Evolutionary conservation across 805 yeast genomes (phyloP), one percentile per base, ranked within the genome.

Genomic region (Saitoella complicata): DNA sequence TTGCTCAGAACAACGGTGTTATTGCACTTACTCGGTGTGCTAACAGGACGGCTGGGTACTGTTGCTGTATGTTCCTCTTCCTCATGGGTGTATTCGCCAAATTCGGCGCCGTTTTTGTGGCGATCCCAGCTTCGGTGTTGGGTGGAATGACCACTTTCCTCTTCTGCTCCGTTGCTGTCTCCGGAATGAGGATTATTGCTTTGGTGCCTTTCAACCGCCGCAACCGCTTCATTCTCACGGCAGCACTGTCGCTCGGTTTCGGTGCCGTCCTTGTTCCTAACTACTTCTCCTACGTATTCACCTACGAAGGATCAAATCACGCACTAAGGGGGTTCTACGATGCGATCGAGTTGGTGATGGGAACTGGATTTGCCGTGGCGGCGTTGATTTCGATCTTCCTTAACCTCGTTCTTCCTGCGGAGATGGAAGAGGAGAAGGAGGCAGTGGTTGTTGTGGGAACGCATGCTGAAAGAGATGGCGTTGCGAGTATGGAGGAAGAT

Each of bases 1-100:
- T 87, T 67, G 95, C 95, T 9, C 95, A 86, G 64, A 87, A 87
- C 65, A 87, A 87, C 60, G 95, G 95, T 69, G 95, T 86, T 47
- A 85, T 86, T 52, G 78, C 94, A 38, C 71, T 87, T 60, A 87
- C 95, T 41, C 84, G 83, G 60, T 85, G 95, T 65, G 95, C 95
- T 41, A 78, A 83, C 55, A 73, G 93, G 65, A 68, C 71, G 42
- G 84, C 75, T 29, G 96, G 91, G 37, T 77, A 75, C 61, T 80
- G 83, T 75, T 74, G 82, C 64, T 79, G 83, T 51, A 73, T 83
- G 67, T 83, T 81, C 68, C 65, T 86, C 51, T 57, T 86, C 45
- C 60, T 86, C 48, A 84, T 86, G 94, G 96, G 96, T 37, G 63
- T 86, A 38, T 81, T 86, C 58, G 71, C 93, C 48, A 82, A 83